These are phyloP conservation scores for Rhizopus delemar DNA, from an alignment of 371 early-diverging fungal genomes.

Conservation along the genomic window DNA sequence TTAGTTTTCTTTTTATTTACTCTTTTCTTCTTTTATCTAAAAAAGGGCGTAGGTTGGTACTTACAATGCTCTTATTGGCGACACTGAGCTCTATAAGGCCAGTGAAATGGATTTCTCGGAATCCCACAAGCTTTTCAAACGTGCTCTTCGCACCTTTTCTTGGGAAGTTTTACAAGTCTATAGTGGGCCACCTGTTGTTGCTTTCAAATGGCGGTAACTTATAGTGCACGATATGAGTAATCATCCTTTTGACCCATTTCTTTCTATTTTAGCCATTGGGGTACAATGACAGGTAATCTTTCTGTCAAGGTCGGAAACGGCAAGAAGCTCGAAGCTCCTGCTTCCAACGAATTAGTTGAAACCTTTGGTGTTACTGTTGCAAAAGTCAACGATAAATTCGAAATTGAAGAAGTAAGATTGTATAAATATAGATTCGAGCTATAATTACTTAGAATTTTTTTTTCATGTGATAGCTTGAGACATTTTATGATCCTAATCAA, in stretches of 20 bases:
- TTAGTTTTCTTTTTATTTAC: constrained; percentile 2
- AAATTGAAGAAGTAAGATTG: constrained; percentile 40
- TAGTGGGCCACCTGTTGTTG: constrained; percentile 52
- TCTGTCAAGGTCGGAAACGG: constrained; percentile 42
- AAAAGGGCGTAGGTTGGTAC: constrained; percentile 42
- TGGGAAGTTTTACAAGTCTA: constrained; percentile 58
- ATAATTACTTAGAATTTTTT: neutral
- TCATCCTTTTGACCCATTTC: neutral
- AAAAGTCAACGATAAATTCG: constrained; percentile 47
- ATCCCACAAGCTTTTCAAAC: constrained; percentile 57
- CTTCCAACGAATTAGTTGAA: constrained; percentile 46
- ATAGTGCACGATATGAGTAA: neutral
- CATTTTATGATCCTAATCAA: constrained; percentile 52
- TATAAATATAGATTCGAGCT: neutral
- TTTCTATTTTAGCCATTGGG: constrained; percentile 42
- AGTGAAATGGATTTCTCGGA: constrained; percentile 54
- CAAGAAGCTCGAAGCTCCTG: constrained; percentile 43
- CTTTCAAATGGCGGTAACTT: constrained; percentile 53
- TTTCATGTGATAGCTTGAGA: constrained; percentile 31
- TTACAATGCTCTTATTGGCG: constrained; percentile 60
- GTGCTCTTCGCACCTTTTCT: constrained; percentile 48
- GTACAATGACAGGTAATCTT: constrained; percentile 46
- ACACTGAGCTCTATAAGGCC: constrained; percentile 54
- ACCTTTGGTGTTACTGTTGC: constrained; percentile 52
- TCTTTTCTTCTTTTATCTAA: no score